A percentile compares a stretch with the other conserved stretches of the same genome.
phyloP scores from a whole-genome alignment of 345 rosid genomes.

The Noccaea caerulescens region DNA sequence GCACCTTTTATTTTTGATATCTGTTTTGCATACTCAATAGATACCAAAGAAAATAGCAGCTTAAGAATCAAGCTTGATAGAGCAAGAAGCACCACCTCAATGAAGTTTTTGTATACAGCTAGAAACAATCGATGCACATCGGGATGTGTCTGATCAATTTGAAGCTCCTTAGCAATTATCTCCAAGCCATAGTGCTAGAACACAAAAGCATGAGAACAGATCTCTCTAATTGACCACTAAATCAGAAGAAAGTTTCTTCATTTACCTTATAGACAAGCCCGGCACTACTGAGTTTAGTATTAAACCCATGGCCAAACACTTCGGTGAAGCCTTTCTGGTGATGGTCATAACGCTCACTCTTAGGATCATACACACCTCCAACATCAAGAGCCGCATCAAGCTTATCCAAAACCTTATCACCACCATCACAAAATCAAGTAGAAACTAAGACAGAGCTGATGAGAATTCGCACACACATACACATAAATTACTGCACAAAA shows the following conservation, averaged over 20 bases:
- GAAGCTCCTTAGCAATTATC: constrained; percentile 77
- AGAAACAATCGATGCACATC: constrained; percentile 66
- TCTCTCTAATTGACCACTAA: not conserved
- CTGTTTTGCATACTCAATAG: not conserved
- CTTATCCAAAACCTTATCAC: constrained; percentile 65
- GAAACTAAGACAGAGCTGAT: not conserved
- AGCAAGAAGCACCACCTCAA: constrained; percentile 60
- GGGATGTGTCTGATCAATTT: constrained; percentile 66
- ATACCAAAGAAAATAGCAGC: not conserved
- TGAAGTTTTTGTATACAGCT: constrained; percentile 78
- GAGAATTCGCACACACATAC: not conserved
- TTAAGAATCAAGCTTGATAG: not conserved
- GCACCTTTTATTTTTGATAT: too few relatives aligned
- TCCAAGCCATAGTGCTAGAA: constrained; percentile 82
- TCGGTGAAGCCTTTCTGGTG: constrained; percentile 82
- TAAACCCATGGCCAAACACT: constrained; percentile 83
- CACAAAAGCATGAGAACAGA: not conserved
- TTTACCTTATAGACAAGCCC: constrained; percentile 84
- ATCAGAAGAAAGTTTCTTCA: constrained; percentile 11
- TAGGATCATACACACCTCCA: constrained; percentile 81
- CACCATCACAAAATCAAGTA: constrained; percentile 9
- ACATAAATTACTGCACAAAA: not conserved
- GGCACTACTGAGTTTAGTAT: constrained; percentile 84
- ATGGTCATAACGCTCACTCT: constrained; percentile 69
- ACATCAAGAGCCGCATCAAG: constrained; percentile 92